Base-by-base conservation (phyloP, 148 eudicot species). In the Heliosperma pusillum region DNA sequence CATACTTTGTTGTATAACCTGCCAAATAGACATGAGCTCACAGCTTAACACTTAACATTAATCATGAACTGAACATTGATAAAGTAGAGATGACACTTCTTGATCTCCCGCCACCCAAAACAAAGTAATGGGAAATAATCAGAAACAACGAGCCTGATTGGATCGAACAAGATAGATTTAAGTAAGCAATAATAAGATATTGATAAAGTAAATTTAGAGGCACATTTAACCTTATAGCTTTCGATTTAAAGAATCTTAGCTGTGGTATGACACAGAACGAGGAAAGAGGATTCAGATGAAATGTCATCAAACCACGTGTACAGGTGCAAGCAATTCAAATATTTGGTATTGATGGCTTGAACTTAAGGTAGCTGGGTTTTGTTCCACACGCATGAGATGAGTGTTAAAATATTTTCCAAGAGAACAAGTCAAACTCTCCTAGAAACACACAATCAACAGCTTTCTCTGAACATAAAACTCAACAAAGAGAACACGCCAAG, bases 1-100 rank as follows among this genome's bases (percentile, higher is more conserved):
- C 82, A 87, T 73, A 36, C 65, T 81, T 73, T 90, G 93, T 62
- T 88, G 85, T 61, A 91, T 83, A 66, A 95, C 98, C 98, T 95
- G 68, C 71, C 85, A 79, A 74, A 69, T 45, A 78, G 60, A 69
- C 27, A 21, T 56, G 24, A 67, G 63, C 44, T 71, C 53, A 45
- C 59, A 66, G 4, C 53, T 36, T 9, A 73, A 71, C 24, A 59
- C 69, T 30, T 16, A 55, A 24, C 59, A 59, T 27, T 21, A 69
- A 66, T 50, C 40, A 64, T 64, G 45, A 5, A 58, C 17, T 19
- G 25, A 40, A 64, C 10, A 77, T 7, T n/a, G 56, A 55, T 25
- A 50, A 12, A 52, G 19, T 19, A 52, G 15, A 71, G 74, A 19
- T 26, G 20, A 42, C 40, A 64, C 7, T 15, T 36, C 27, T 24